Evolutionary conservation across 495 filamentous ascomycete species (phyloP), one percentile per base, ranked within the genome.

Genomic region (Corynascus novoguineensis): DNA sequence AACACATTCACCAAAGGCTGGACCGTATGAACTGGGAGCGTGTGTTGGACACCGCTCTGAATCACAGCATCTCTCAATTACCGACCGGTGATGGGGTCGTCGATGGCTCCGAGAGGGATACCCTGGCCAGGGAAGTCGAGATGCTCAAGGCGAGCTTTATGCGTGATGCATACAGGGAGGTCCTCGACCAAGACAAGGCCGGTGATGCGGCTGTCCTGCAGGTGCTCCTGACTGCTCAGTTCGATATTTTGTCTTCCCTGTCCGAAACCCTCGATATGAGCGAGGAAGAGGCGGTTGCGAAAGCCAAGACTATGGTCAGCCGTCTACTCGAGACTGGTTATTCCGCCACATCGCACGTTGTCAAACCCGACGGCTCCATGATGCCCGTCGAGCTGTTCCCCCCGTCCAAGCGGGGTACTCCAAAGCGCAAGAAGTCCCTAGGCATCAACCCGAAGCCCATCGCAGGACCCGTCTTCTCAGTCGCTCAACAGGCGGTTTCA

Each of bases 1-100:
- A 95, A 54, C 89, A 96, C 65, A 87, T 90, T 62, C 90, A 95
- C 68, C 89, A 96, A 64, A 83, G 81, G 53, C 65, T 97, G 28
- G 78, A 83, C 11, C 88, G 84, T 63, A 85, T 74, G 40, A 89
- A 87, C 59, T 97, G 95, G 93, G 88, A 96, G 61, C 81, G 88
- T 47, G 79, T 82, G 41, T 76, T 97, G 58, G 90, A 92, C 55
- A 86, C 88, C 29, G 93, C 95, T 11, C 77, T 99, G 45, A 88
- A 92, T 57, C 88, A 89, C 65, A 91, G 88, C 50, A 73, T 95
- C 32, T 78, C 83, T 50, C 89, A 92, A 55, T 78, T 99, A 22
- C 82, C 81, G 46, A 78, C 86, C 21, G 81, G 84, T 31, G 89
- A 95, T 27, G 87, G 85, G 15, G 69, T 73, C 29, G 74, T 75